Conservation (phyloP, 441 rosid species). For the Aquilaria agallochum region DNA sequence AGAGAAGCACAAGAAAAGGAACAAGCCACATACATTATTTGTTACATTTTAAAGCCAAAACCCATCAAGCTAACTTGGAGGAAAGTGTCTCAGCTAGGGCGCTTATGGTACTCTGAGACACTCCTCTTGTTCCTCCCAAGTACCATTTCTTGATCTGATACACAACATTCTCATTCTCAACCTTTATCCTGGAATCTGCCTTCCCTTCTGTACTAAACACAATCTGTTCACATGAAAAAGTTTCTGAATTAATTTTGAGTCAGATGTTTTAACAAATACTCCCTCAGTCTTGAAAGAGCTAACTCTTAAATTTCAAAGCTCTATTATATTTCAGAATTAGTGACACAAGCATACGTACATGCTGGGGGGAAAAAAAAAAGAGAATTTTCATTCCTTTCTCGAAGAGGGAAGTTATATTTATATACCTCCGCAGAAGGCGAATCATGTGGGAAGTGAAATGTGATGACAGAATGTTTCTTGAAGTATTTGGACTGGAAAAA, state of each 20-base stretch:
- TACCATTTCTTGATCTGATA: conserved; percentile 90
- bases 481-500: conserved; percentile 88
- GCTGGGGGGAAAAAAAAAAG: no score
- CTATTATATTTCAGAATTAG: no score
- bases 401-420: no score
- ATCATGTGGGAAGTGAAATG: conserved; percentile 59
- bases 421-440: conserved; percentile 52
- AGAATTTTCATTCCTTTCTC: no score
- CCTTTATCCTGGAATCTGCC: conserved; percentile 49
- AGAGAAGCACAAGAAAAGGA: no score
- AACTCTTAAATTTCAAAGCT: no score
- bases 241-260: no score
- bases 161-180: conserved; percentile 69
- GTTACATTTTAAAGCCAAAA: no score
- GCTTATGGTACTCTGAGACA: conserved; percentile 60
- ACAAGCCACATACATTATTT: no score
- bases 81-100: conserved; percentile 57
- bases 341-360: no score
- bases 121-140: conserved; percentile 69
- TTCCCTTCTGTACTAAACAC: conserved; percentile 56
- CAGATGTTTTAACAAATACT: no score
- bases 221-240: conserved; percentile 32
- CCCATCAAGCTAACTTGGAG: conserved; percentile 38
- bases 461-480: conserved; percentile 61
- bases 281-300: no score